Percentiles rank a stretch among this genome's conserved stretches.
Evolutionary conservation across 2,329 filamentous ascomycete genomes (phyloP).

Genomic region (Talaromyces sp.): DNA sequence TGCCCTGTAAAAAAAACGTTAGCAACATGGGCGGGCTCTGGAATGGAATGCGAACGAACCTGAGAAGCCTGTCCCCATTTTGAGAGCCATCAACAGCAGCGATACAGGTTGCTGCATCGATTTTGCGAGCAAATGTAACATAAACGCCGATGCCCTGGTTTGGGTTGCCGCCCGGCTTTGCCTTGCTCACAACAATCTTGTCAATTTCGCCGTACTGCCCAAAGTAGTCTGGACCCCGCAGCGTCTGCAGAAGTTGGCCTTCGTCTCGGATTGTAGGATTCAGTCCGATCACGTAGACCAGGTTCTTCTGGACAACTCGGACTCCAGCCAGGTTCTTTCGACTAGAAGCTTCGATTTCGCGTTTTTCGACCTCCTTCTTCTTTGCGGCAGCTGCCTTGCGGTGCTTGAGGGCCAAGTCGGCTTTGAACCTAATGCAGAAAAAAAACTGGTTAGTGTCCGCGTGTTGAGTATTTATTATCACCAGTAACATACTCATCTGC

Average conservation of each 20-base stretch:
- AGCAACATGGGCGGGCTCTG: neutral
- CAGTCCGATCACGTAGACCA: conserved; percentile 94
- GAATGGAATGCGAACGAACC: conserved; percentile 54
- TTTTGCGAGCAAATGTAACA: conserved; percentile 91
- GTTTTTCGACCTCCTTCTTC: conserved; percentile 93
- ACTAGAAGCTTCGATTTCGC: conserved; percentile 91
- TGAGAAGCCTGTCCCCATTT: conserved; percentile 81
- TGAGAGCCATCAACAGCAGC: conserved; percentile 85
- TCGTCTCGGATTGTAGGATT: conserved; percentile 90
- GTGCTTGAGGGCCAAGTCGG: conserved; percentile 61
- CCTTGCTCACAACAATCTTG: conserved; percentile 97
- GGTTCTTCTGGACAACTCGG: conserved; percentile 94
- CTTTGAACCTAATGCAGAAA: conserved; percentile 42
- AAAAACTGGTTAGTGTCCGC: neutral
- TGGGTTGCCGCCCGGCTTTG: conserved; percentile 66
- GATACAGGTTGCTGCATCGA: conserved; percentile 87
- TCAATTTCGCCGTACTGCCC: conserved; percentile 98
- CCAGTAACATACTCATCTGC: conserved; percentile 74
- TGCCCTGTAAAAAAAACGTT: conserved; percentile 41
- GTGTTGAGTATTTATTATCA: neutral
- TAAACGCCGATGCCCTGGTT: conserved; percentile 93
- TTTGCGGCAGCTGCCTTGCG: conserved; percentile 86
- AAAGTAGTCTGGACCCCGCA: conserved; percentile 89
- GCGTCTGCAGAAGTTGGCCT: conserved; percentile 74
- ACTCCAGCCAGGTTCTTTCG: conserved; percentile 95